phyloP scores from a whole-genome alignment of 2,329 filamentous ascomycete genomes.

The Fusarium chuoi region DNA sequence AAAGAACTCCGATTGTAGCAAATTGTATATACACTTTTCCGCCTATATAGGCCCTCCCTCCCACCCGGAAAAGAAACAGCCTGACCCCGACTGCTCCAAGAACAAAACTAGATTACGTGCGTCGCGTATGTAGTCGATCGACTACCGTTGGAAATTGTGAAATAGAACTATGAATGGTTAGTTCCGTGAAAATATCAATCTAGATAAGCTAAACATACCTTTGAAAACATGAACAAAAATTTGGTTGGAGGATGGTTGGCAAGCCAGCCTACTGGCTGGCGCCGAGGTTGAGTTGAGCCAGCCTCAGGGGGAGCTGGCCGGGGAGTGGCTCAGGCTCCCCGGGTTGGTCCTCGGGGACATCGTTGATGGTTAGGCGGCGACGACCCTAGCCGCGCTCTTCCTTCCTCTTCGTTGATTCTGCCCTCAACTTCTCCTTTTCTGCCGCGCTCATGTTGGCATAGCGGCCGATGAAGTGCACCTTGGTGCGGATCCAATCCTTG shows the following conservation, averaged over 20 bases:
- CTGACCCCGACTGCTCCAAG: neutral
- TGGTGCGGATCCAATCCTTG: neutral
- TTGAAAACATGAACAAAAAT: neutral
- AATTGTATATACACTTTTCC: neutral
- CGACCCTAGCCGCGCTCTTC: neutral
- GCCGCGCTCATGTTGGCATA: neutral
- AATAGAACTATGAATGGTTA: neutral
- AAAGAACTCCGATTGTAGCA: constrained; percentile 1
- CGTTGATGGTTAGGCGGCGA: neutral
- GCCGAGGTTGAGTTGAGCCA: neutral
- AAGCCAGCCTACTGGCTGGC: neutral
- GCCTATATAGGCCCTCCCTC: neutral
- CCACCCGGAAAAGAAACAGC: neutral
- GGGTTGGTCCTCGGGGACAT: neutral
- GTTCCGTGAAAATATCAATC: neutral
- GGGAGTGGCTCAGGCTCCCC: neutral
- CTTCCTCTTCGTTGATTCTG: neutral
- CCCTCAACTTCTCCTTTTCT: neutral
- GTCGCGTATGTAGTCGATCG: neutral
- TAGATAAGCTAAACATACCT: neutral
- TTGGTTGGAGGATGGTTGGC: neutral
- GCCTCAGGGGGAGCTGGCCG: neutral
- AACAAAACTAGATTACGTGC: neutral
- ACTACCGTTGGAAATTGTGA: neutral
- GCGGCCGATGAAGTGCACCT: neutral